Evolutionary conservation across 768 basidiomycete genomes (phyloP).

Genomic region (Mycena leptocephala): DNA sequence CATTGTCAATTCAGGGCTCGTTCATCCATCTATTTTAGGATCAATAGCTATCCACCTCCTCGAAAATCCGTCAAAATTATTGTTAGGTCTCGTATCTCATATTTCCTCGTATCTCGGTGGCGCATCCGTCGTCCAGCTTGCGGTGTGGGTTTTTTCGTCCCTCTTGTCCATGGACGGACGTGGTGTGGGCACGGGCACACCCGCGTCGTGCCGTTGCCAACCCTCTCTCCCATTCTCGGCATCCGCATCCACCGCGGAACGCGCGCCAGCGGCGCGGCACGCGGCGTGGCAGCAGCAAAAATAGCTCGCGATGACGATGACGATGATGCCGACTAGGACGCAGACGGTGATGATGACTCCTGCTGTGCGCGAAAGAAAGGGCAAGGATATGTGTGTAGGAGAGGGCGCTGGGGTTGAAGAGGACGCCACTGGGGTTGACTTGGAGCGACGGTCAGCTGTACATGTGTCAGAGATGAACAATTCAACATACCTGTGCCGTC

Average conservation of each 20-base stretch:
- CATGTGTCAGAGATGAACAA: too few relatives aligned
- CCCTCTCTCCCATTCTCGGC: neutral
- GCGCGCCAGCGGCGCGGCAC: neutral
- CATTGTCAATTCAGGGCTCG: too few relatives aligned
- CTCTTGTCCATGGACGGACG: neutral
- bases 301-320: constrained; percentile 22
- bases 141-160: neutral
- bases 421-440: too few relatives aligned
- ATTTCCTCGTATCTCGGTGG: neutral
- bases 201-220: neutral
- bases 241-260: neutral
- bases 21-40: too few relatives aligned
- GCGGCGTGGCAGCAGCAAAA: constrained; percentile 19
- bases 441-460: too few relatives aligned
- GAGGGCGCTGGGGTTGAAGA: too few relatives aligned
- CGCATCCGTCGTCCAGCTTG: neutral
- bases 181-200: too few relatives aligned
- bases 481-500: too few relatives aligned
- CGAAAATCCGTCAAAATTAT: too few relatives aligned
- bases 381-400: too few relatives aligned
- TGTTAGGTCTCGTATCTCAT: too few relatives aligned
- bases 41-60: too few relatives aligned
- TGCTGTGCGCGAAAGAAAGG: neutral
- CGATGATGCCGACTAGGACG: neutral
- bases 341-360: neutral